Evolutionary conservation across 495 filamentous ascomycete species (phyloP), one percentile per base, ranked within the genome.

Genomic region (Penicillium manginii): DNA sequence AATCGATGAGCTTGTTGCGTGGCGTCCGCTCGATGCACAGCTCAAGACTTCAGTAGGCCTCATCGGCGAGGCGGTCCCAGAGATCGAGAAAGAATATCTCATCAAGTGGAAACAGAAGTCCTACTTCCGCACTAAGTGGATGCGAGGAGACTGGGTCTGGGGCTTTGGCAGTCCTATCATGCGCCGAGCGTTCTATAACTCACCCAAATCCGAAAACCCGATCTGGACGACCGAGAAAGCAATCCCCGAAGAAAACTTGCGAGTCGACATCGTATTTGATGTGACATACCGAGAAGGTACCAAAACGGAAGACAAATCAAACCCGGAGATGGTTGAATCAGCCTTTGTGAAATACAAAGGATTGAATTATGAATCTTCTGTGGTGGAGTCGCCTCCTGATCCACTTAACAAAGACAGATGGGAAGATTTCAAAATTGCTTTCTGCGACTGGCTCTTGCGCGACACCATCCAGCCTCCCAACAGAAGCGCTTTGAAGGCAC

Each of bases 321-420:
- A 85, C 22, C 55, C 63, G 6, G 54, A 60, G 82, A 86, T 51
- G 70, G 82, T 52, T 65, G 66, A 40, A 74, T 69, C 47, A 69
- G 91, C 90, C 10, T 83, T 86, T 26, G 87, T 96, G 65, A 99
- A 99, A 61, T 98, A 90, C 70, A 90, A 93, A 70, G 96, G 96
- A n/a, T 80, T 98, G n/a, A 81, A 87, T 6, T 98, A 97, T 69
- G 93, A 97, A 58, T 91, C 98, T 35, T 74, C 85, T 0, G 91
- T 94, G 1, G 97, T 93, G 93, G 93, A 96, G 57, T 78, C 82
- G 2, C 90, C 92, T 1, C 96, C 96, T 2, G 69, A 78, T n/a
- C 78, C 79, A 19, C 83, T 83, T 21, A 84, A 91, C 40, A 73
- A 74, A 11, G 85, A 86, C 14, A 77, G 88, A 26, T 98, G 90